Conservation (phyloP, 345 rosid species). For the Eucalyptus tenuipes region DNA sequence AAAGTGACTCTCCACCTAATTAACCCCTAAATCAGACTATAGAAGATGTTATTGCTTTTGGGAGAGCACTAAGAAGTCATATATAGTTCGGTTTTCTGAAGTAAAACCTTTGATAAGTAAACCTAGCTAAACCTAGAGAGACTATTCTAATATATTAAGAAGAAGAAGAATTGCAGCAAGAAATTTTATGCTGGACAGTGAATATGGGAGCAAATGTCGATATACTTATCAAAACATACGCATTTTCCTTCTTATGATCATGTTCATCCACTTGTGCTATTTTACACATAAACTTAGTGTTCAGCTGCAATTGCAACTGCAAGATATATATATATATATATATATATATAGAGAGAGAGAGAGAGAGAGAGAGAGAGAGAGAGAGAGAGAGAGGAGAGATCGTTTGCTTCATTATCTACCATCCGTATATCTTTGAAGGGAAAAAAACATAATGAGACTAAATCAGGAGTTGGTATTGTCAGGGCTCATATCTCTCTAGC, state of each 20-base stretch:
- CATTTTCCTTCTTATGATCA: slow-evolving; percentile 7
- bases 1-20: background rate
- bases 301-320: slow-evolving; percentile 7
- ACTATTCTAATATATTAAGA: background rate
- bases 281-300: background rate
- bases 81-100: background rate
- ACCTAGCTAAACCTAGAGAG: background rate
- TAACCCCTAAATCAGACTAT: background rate
- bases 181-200: slow-evolving; percentile 8
- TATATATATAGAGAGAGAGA: background rate
- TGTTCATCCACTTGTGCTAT: slow-evolving; percentile 13
- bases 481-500: background rate
- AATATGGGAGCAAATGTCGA: background rate
- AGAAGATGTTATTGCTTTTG: background rate
- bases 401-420: background rate
- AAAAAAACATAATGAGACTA: slow-evolving; percentile 17
- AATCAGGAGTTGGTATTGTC: background rate
- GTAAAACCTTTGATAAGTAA: background rate
- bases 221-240: background rate
- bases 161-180: background rate
- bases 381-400: too few species aligned
- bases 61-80: background rate
- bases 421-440: slow-evolving; percentile 21
- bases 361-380: background rate
- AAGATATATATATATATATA: background rate